Base-by-base conservation (phyloP, 2,329 filamentous ascomycete genomes). In the Purpureocillium takamizusanense region DNA sequence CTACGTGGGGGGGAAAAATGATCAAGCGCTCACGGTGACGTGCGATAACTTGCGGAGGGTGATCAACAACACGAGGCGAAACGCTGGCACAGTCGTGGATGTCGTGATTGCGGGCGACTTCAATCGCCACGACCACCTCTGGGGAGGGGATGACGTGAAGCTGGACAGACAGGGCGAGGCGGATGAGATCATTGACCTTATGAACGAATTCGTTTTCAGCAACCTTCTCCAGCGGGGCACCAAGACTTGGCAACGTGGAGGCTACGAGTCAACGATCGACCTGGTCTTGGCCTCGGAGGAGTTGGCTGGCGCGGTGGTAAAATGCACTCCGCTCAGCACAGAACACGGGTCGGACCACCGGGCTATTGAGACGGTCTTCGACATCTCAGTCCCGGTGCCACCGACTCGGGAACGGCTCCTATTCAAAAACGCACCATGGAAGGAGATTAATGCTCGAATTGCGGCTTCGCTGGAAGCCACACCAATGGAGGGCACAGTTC, bases 151-250 rank as follows among this genome's bases (percentile, higher is more conserved):
- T 7, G 36, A 41, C 11, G 31, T 47, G 18, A 37, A 31, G 3
- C 10, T 34, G 14, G 29, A 31, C 16, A 52, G 52, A 40, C 46
- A 63, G 41, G 57, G 59, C n/a, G 52, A 62, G 49, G 57, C 49
- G 25, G 51, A 61, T 37, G 41, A 37, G 35, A 58, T 62, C 33
- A 53, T 36, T 8, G 34, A 36, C 7, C 15, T 36, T 2, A 36
- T 36, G 34, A 36, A 62, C 38, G 25, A 17, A 16, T 51, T 51
- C 44, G 38, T 33, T 30, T 51, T 63, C 4, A 43, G 42, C 23
- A 61, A 54, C 44, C 42, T 63, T 31, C 54, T 62, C 3, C 57
- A 49, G 36, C 41, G 51, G 42, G 57, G 54, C 3, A 61, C 50
- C 23, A 62, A 61, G 41, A 61, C 47, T 40, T 61, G 44, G 56